Evolutionary conservation across 306 rosid species (phyloP).

Genomic region (Dalbergia oliveri): DNA sequence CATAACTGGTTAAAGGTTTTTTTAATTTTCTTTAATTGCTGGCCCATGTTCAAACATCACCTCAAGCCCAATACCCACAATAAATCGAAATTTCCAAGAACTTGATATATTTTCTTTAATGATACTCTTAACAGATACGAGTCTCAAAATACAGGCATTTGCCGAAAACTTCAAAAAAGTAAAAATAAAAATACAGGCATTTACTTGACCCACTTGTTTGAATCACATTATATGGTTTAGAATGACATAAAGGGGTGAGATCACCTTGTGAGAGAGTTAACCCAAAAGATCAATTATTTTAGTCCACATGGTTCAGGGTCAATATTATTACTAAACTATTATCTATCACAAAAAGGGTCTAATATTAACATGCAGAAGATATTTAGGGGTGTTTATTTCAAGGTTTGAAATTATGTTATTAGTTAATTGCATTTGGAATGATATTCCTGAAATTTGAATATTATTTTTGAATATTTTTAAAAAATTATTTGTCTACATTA

Average conservation of each 20-base stretch:
- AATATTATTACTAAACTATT: slow-evolving; percentile 1
- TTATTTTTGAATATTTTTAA: too few species aligned
- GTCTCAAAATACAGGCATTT: neutral
- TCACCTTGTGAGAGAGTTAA: neutral
- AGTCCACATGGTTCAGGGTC: slow-evolving; percentile 16
- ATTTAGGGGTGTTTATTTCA: too few species aligned
- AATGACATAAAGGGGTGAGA: slow-evolving; percentile 4
- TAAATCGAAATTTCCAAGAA: neutral
- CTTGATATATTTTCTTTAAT: neutral
- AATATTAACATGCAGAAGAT: slow-evolving; percentile 11
- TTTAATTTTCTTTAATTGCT: neutral
- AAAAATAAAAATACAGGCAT: too few species aligned
- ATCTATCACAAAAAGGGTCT: neutral
- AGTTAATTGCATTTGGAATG: too few species aligned
- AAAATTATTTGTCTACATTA: too few species aligned
- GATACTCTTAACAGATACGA: neutral
- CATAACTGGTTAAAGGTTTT: neutral
- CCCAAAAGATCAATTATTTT: neutral
- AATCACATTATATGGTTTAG: neutral
- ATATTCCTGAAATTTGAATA: too few species aligned
- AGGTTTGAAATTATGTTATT: too few species aligned
- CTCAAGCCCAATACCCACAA: neutral
- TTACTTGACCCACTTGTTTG: neutral
- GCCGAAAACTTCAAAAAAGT: too few species aligned
- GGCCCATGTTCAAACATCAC: neutral